A percentile compares a stretch with the other conserved stretches of the same genome.
phyloP scores from a whole-genome alignment of 345 rosid species.

The Sapria himalayana region DNA sequence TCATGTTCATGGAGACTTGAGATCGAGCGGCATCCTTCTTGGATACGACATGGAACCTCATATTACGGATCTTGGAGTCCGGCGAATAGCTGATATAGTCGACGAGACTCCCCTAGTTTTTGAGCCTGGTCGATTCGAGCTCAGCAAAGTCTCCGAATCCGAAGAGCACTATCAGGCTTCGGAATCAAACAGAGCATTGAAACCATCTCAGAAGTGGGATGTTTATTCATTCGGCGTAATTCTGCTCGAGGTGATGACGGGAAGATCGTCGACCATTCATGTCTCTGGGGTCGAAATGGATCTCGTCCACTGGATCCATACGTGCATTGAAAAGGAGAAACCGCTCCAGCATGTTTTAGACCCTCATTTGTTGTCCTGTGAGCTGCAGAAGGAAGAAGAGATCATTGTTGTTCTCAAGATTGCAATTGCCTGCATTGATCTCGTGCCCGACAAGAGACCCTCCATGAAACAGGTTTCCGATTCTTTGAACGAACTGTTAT shows the following conservation, averaged over 20 bases:
- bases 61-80: constrained; percentile 77
- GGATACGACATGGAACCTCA: constrained; percentile 58
- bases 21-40: constrained; percentile 69
- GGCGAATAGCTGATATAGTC: constrained; percentile 74
- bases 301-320: constrained; percentile 63
- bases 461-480: constrained; percentile 58
- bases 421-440: constrained; percentile 64
- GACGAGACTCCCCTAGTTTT: constrained; percentile 67
- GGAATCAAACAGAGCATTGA: constrained; percentile 57
- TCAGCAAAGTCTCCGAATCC: constrained; percentile 36
- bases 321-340: constrained; percentile 78
- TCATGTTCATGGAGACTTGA: constrained; percentile 85
- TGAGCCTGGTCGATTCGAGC: constrained; percentile 34
- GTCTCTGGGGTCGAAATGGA: constrained; percentile 48
- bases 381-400: constrained; percentile 66
- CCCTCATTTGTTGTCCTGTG: constrained; percentile 50
- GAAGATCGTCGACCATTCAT: constrained; percentile 32
- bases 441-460: constrained; percentile 69
- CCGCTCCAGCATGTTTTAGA: constrained; percentile 66
- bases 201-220: constrained; percentile 98
- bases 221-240: constrained; percentile 79
- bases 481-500: constrained; percentile 39
- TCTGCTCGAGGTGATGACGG: constrained; percentile 60
- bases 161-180: constrained; percentile 81
- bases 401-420: constrained; percentile 59